Conservation (phyloP, 192 early-diverging fungal species). For the Backusella tuberculispora region DNA sequence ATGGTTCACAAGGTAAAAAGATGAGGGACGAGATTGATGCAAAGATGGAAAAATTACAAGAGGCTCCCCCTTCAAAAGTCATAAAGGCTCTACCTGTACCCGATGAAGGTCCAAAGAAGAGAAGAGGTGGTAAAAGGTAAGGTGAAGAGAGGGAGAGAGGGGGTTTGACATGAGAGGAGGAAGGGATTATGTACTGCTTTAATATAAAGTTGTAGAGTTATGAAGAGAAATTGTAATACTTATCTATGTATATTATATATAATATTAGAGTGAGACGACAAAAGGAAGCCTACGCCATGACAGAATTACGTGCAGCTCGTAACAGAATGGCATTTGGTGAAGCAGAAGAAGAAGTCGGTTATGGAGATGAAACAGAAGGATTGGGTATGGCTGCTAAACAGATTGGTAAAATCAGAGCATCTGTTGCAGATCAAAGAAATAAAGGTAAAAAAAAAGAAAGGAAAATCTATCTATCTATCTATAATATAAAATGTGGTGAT, state of each 20-base stretch:
- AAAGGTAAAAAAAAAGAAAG: constrained; percentile 75
- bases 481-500: constrained; percentile 26
- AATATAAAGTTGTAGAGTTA: too few species aligned
- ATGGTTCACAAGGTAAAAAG: constrained; percentile 73
- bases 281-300: constrained; percentile 82
- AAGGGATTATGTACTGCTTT: neutral
- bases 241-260: neutral
- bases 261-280: constrained; percentile 68
- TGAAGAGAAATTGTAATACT: too few species aligned
- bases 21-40: constrained; percentile 83
- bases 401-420: constrained; percentile 78
- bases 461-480: neutral
- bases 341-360: constrained; percentile 87
- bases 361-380: constrained; percentile 84
- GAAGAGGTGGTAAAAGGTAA: constrained; percentile 85
- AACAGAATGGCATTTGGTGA: constrained; percentile 93
- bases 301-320: constrained; percentile 88
- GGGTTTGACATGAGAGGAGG: neutral
- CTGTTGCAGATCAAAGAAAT: constrained; percentile 67
- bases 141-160: neutral
- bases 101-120: constrained; percentile 86
- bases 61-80: constrained; percentile 84
- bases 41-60: constrained; percentile 83
- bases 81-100: constrained; percentile 93
- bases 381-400: constrained; percentile 83